Evolutionary conservation across 2,329 filamentous ascomycete species (phyloP).

Genomic region (Podosphaera leucotricha): DNA sequence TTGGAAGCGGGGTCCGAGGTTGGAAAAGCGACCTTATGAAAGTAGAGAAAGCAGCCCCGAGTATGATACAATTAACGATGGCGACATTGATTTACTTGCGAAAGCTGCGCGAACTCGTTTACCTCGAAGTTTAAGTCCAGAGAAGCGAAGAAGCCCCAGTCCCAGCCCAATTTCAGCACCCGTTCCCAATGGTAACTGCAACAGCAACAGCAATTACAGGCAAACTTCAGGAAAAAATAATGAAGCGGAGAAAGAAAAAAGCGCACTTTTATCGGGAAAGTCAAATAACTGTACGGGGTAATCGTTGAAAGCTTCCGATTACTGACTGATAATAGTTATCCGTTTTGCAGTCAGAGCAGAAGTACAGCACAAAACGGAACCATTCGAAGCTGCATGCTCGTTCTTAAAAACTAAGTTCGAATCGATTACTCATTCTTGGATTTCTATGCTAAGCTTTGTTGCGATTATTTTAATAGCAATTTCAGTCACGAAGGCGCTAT

Average conservation of each 20-base stretch:
- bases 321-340: slow-evolving; percentile 37
- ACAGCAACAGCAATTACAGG: not conserved
- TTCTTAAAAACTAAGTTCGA: slow-evolving; percentile 36
- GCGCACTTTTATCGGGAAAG: slow-evolving; percentile 9
- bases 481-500: slow-evolving; percentile 38
- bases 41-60: slow-evolving; percentile 35
- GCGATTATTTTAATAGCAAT: slow-evolving; percentile 40
- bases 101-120: slow-evolving; percentile 17
- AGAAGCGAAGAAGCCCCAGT: slow-evolving; percentile 17
- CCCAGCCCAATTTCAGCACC: not conserved
- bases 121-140: slow-evolving; percentile 30
- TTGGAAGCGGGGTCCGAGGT: slow-evolving; percentile 27
- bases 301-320: slow-evolving; percentile 3
- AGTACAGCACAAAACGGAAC: slow-evolving; percentile 67
- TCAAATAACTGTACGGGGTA: slow-evolving; percentile 25
- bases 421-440: slow-evolving; percentile 43
- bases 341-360: slow-evolving; percentile 73
- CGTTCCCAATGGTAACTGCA: not conserved
- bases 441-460: slow-evolving; percentile 38
- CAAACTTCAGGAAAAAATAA: not conserved
- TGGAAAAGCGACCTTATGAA: slow-evolving; percentile 24
- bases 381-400: slow-evolving; percentile 49
- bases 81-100: slow-evolving; percentile 13
- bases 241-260: not conserved
- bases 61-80: slow-evolving; percentile 31